Evolutionary conservation across 2,329 filamentous ascomycete species (phyloP).

Genomic region (Ambrosiella cleistominuta): DNA sequence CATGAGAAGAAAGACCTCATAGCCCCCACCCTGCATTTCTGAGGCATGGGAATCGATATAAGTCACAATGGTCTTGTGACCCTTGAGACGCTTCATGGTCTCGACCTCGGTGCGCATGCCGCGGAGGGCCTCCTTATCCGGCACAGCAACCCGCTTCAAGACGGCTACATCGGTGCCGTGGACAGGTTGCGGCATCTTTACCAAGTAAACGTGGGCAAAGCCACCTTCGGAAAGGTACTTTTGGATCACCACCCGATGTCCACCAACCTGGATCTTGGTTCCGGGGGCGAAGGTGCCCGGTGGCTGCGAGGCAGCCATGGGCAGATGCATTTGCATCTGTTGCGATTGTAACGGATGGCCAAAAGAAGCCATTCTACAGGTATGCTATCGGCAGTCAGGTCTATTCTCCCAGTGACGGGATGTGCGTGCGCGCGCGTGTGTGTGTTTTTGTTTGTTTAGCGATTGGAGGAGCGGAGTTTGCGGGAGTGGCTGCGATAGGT

Average conservation of each 20-base stretch:
- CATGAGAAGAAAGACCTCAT: slow-evolving; percentile 97
- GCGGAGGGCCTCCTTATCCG: slow-evolving; percentile 83
- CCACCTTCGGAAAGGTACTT: slow-evolving; percentile 96
- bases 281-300: slow-evolving; percentile 80
- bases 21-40: slow-evolving; percentile 78
- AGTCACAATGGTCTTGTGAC: slow-evolving; percentile 86
- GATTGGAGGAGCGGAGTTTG: neutral
- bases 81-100: slow-evolving; percentile 98
- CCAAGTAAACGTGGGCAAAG: slow-evolving; percentile 95
- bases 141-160: slow-evolving; percentile 86
- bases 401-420: too few species aligned
- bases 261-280: slow-evolving; percentile 91
- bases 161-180: slow-evolving; percentile 69
- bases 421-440: too few species aligned
- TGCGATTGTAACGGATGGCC: slow-evolving; percentile 1
- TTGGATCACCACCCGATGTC: slow-evolving; percentile 82
- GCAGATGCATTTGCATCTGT: slow-evolving; percentile 15
- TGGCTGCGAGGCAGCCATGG: slow-evolving; percentile 31
- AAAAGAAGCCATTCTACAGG: neutral
- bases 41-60: slow-evolving; percentile 98
- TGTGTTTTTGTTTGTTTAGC: neutral
- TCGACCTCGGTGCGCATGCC: slow-evolving; percentile 98
- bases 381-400: neutral
- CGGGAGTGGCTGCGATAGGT: neutral
- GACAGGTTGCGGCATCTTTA: slow-evolving; percentile 62